Conservation (phyloP, 371 early-diverging fungal species). For the Rhizopus microsporus region DNA sequence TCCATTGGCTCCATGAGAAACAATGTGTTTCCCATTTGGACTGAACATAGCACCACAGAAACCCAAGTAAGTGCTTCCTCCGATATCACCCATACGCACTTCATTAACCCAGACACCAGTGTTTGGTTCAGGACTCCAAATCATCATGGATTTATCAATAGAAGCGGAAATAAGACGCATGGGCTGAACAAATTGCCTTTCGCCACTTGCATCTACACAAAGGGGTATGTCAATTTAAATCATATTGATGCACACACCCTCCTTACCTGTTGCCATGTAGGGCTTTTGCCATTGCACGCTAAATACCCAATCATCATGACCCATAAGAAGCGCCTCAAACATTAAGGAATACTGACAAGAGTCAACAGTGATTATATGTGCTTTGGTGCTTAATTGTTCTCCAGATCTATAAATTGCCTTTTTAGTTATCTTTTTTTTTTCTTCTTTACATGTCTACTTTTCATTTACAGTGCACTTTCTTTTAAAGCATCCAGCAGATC, state of each 20-base stretch:
- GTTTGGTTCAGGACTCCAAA: constrained; percentile 85
- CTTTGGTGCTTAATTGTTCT: constrained; percentile 79
- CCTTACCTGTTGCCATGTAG: constrained; percentile 20
- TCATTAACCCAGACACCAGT: constrained; percentile 87
- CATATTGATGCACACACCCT: background rate
- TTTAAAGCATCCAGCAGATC: constrained; percentile 58
- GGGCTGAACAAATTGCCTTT: constrained; percentile 58
- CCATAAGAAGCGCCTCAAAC: constrained; percentile 88
- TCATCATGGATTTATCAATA: constrained; percentile 90
- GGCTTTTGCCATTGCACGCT: constrained; percentile 79
- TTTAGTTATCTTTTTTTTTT: background rate
- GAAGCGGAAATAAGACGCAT: constrained; percentile 84
- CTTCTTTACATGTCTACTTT: background rate
- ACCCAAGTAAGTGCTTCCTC: constrained; percentile 77
- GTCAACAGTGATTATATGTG: constrained; percentile 67
- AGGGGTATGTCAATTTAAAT: background rate
- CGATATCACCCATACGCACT: constrained; percentile 90
- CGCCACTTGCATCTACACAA: constrained; percentile 3
- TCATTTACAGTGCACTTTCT: constrained; percentile 51
- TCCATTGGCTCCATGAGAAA: constrained; percentile 87
- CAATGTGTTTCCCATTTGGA: constrained; percentile 65
- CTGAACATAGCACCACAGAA: constrained; percentile 81
- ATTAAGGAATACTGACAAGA: constrained; percentile 64
- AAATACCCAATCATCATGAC: constrained; percentile 97
- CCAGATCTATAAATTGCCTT: constrained; percentile 33